phyloP scores from a whole-genome alignment of 163 green algal species.

The Chlamydomonas reinhardtii region DNA sequence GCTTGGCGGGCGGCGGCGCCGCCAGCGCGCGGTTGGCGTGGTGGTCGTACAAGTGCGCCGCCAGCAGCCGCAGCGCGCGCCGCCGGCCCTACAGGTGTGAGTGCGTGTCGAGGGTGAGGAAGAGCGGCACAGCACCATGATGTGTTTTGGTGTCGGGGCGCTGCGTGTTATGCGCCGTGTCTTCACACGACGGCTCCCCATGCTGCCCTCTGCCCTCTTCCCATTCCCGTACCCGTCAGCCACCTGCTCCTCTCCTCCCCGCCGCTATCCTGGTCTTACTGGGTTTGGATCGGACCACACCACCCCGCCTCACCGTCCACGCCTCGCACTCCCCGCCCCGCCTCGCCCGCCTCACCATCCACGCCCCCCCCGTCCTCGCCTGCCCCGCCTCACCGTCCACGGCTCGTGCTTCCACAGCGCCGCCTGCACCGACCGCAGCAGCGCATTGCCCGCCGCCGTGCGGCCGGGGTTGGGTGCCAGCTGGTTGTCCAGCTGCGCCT shows the following conservation, averaged over 20 bases:
- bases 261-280: no score
- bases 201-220: no score
- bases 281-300: no score
- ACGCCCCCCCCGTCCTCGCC: no score
- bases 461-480: neutral
- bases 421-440: neutral
- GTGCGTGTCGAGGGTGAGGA: no score
- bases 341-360: no score
- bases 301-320: no score
- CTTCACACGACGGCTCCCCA: no score
- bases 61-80: neutral
- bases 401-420: neutral
- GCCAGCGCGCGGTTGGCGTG: neutral
- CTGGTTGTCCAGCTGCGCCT: neutral
- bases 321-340: neutral
- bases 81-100: neutral
- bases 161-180: no score
- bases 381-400: conserved; percentile 4
- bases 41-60: neutral
- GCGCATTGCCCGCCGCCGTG: neutral
- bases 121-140: no score
- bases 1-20: neutral
- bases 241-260: neutral
- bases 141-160: no score
- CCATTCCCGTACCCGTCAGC: neutral